These are phyloP conservation scores for Daldinia sp. DNA, from an alignment of 2,329 filamentous ascomycete genomes.

Conservation along the genomic window DNA sequence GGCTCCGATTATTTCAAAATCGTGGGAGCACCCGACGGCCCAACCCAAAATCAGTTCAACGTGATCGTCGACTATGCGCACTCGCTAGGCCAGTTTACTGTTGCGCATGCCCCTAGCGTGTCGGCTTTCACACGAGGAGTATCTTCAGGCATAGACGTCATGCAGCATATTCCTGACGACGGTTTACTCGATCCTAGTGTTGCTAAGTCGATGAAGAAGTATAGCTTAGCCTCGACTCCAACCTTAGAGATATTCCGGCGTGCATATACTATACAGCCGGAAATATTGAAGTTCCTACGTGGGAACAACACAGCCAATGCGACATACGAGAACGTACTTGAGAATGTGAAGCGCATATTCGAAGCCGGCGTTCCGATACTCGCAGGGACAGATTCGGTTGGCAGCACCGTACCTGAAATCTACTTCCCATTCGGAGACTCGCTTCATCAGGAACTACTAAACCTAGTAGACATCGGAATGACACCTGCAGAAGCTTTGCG, in stretches of 20 bases:
- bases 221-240: conserved; percentile 37
- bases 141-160: conserved; percentile 30
- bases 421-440: conserved; percentile 37
- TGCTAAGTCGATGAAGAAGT: conserved; percentile 28
- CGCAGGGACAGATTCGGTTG: conserved; percentile 46
- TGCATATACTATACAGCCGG: conserved; percentile 39
- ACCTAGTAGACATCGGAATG: conserved; percentile 41
- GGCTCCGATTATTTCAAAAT: conserved; percentile 39
- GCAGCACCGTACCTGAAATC: conserved; percentile 25
- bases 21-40: conserved; percentile 19
- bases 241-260: conserved; percentile 38
- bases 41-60: conserved; percentile 37
- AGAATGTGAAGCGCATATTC: conserved; percentile 52
- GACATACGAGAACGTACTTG: conserved; percentile 53
- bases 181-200: conserved; percentile 25
- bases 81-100: conserved; percentile 26
- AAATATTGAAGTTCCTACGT: conserved; percentile 30
- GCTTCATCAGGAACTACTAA: conserved; percentile 43
- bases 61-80: conserved; percentile 34
- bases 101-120: conserved; percentile 36
- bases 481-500: conserved; percentile 40
- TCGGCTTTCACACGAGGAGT: conserved; percentile 33
- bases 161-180: conserved; percentile 43
- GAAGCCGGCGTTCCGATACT: conserved; percentile 44
- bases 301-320: conserved; percentile 26